phyloP scores from a whole-genome alignment of 2,329 filamentous ascomycete genomes.

The Cladophialophora chaetospira region DNA sequence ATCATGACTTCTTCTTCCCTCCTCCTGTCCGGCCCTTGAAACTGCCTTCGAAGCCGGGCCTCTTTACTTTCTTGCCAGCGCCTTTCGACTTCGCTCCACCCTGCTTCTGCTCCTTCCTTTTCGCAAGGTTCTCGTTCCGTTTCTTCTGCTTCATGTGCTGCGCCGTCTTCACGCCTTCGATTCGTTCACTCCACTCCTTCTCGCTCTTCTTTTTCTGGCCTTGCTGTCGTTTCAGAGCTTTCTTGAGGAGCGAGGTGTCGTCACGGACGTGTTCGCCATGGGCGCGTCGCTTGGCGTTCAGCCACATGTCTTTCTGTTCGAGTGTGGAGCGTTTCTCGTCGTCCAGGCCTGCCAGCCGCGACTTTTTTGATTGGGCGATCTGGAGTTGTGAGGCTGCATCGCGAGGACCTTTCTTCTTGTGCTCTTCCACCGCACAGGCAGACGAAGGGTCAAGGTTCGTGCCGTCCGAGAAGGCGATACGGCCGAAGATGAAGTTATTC shows the following conservation, averaged over 20 bases:
- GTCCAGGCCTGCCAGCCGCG: slow-evolving; percentile 73
- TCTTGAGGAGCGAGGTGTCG: slow-evolving; percentile 84
- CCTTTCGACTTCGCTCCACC: slow-evolving; percentile 52
- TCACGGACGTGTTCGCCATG: slow-evolving; percentile 89
- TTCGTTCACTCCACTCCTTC: slow-evolving; percentile 78
- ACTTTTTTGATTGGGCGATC: slow-evolving; percentile 82
- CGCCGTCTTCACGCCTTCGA: slow-evolving; percentile 71
- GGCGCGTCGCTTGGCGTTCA: slow-evolving; percentile 83
- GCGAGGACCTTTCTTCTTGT: slow-evolving; percentile 77
- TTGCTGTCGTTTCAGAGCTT: slow-evolving; percentile 92
- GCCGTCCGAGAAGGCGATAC: slow-evolving; percentile 87
- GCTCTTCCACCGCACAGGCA: slow-evolving; percentile 57
- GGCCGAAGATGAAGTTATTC: slow-evolving; percentile 83
- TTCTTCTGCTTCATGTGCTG: slow-evolving; percentile 81
- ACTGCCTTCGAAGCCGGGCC: slow-evolving; percentile 72
- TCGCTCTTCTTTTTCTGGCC: slow-evolving; percentile 87
- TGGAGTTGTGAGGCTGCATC: slow-evolving; percentile 85
- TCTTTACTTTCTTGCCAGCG: slow-evolving; percentile 52
- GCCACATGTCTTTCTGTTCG: slow-evolving; percentile 90
- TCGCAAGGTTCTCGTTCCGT: slow-evolving; percentile 74
- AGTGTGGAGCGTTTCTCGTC: slow-evolving; percentile 81
- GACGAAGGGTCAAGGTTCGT: slow-evolving; percentile 72
- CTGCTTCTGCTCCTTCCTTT: slow-evolving; percentile 74
- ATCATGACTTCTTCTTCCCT: slow-evolving; percentile 27
- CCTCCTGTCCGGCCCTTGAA: slow-evolving; percentile 54